These are phyloP conservation scores for Candida vartiovaarae DNA, from an alignment of 805 yeast genomes.

Conservation along the genomic window DNA sequence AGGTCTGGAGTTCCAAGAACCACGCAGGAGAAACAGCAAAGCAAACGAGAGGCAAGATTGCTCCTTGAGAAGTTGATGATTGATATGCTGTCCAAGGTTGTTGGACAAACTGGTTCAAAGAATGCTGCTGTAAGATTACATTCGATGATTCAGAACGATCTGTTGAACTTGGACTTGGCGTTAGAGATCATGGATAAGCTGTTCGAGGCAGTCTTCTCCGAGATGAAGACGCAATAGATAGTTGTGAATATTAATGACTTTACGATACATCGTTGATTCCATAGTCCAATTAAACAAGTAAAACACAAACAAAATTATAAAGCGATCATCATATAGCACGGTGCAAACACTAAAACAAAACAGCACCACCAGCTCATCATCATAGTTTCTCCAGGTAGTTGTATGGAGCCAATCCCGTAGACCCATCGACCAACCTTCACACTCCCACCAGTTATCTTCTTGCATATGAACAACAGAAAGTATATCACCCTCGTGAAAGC, in stretches of 20 bases:
- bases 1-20: slow-evolving; percentile 41
- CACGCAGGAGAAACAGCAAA: slow-evolving; percentile 40
- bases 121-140: slow-evolving; percentile 56
- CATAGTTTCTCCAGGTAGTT: slow-evolving; percentile 35
- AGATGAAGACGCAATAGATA: slow-evolving; percentile 2
- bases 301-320: neutral
- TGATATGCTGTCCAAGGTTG: slow-evolving; percentile 64
- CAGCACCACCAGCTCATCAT: neutral
- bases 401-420: slow-evolving; percentile 55
- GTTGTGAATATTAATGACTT: neutral
- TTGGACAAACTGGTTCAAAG: slow-evolving; percentile 60
- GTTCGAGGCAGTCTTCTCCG: slow-evolving; percentile 32
- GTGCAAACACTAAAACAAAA: neutral
- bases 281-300: neutral
- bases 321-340: neutral
- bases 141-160: slow-evolving; percentile 66
- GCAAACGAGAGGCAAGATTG: slow-evolving; percentile 51
- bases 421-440: slow-evolving; percentile 40
- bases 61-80: slow-evolving; percentile 50
- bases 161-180: slow-evolving; percentile 57
- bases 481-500: slow-evolving; percentile 51
- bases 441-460: slow-evolving; percentile 74
- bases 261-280: neutral
- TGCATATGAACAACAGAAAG: slow-evolving; percentile 48
- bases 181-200: slow-evolving; percentile 53